Base-by-base conservation (phyloP, 116 monocot species). In the Cymodocea nodosa region DNA sequence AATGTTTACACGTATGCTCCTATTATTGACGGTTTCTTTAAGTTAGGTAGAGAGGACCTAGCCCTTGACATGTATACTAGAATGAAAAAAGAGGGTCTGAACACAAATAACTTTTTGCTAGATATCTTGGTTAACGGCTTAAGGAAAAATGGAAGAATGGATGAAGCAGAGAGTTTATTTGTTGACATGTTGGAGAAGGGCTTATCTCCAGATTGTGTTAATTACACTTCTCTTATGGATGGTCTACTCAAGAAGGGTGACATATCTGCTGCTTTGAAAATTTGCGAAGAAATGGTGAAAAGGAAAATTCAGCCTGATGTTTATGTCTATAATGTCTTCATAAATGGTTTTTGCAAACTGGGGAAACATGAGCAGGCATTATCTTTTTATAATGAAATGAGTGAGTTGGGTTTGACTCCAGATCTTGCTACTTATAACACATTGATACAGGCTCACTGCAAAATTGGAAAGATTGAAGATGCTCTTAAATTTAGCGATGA, bases 181-280 rank as follows among this genome's bases (percentile, higher is more conserved):
- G 56, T 69, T 62, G 74, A 84, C 20, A 80, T 81, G 78, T 61
- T 35, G 62, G 59, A 73, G 2, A 70, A 76, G 68, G 88, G 86
- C 23, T 53, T 88, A 15, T 35, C 44, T 50, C 60, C 76, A 14
- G 97, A 98, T 72, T 23, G 51, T 68, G 83, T 98, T 58, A 98
- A 98, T 62, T 88, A 78, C 65, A 89, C 97, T 57, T 88, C 97
- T 74, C 50, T 91, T 30, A 91, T 98, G 70, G 92, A 98, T 77
- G 85, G 91, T 15, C 78, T 82, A 60, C 80, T 85, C 36, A 91
- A 88, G 75, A 72, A 49, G 23, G 86, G 97, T 0, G 77, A 91
- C 17, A 68, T 76, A 17, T 78, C 83, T 19, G 70, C 79, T 69
- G 90, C 90, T 63, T 73, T 86, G 23, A 57, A 75, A 69, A 58